A percentile compares a stretch with the other conserved stretches of the same genome.
These are phyloP conservation scores for Kwoniella mangroviensis DNA, from an alignment of 768 basidiomycete species.

Conservation along the genomic window DNA sequence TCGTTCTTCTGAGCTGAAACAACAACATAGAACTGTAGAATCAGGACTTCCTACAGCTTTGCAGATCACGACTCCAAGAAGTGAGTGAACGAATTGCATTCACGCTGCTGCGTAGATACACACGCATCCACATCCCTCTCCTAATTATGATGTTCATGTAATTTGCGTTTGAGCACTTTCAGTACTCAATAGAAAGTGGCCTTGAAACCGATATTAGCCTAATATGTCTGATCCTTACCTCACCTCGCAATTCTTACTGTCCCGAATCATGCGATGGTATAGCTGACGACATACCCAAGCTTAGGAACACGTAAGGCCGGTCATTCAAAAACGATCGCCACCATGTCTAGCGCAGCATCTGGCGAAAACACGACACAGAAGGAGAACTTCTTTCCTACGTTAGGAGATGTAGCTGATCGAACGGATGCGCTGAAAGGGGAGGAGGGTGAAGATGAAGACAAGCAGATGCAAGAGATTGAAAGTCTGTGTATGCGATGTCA, in stretches of 20 bases:
- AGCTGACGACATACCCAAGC: background rate
- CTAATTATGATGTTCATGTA: slow-evolving; percentile 43
- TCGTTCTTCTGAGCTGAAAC: too few species aligned
- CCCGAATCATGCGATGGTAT: too few species aligned
- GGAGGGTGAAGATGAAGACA: slow-evolving; percentile 62
- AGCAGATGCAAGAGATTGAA: slow-evolving; percentile 79
- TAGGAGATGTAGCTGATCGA: slow-evolving; percentile 65
- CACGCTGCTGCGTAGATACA: too few species aligned
- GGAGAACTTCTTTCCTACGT: slow-evolving; percentile 65
- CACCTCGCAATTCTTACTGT: background rate
- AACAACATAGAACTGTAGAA: too few species aligned
- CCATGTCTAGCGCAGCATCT: slow-evolving; percentile 25
- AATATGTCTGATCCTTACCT: slow-evolving; percentile 47
- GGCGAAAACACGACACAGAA: slow-evolving; percentile 15
- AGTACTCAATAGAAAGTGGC: slow-evolving; percentile 17
- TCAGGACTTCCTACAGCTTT: too few species aligned
- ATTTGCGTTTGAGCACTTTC: slow-evolving; percentile 48
- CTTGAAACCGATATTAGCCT: slow-evolving; percentile 49
- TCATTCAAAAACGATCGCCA: background rate
- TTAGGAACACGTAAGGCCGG: background rate
- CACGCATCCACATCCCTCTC: background rate
- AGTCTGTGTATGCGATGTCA: slow-evolving; percentile 93
- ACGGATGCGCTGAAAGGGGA: slow-evolving; percentile 60
- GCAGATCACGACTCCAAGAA: too few species aligned
- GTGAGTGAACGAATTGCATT: too few species aligned